Evolutionary conservation across 106 monocot species (phyloP), one percentile per base, ranked within the genome.

Genomic region (Ottelia alismoides): DNA sequence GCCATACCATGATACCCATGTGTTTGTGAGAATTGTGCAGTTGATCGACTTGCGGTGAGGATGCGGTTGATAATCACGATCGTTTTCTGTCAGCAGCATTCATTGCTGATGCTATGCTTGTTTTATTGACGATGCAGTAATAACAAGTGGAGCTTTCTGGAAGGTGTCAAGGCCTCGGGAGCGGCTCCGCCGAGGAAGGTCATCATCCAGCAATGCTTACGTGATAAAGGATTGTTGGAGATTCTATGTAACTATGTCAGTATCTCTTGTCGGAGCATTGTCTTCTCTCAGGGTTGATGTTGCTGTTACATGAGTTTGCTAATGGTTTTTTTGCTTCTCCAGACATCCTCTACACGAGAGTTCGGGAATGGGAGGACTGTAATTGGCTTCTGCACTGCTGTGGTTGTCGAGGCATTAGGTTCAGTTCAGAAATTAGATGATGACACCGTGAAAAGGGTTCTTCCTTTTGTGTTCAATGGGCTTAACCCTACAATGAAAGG

Each of bases 111-210:
- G 56, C 17, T 49, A 18, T 20, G 16, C 11, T 29, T 1, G 12
- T 20, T n/a, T 27, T 25, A 14, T 49, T 20, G 1, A 28, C n/a
- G 11, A 20, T 63, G 30, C 53, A 88, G 81, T 21, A 81, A 78
- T 66, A 74, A 55, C n/a, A 81, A 78, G 43, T 91, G 91, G 91
- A 55, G 59, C 16, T 91, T 91, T 73, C 75, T 91, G 18, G 91
- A 81, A 60, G 81, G 78, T 25, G 74, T 85, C 3, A 91, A 91
- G 67, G 27, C 72, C 20, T 77, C 80, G 2, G 91, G 91, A 17
- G 91, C 91, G 0, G 66, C 81, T 10, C 81, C 78, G 31, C 91
- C 91, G 0, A 78, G 84, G 54, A 72, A 73, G 25, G 63, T 84
- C 25, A 69, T 91, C 0, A 81, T 85, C 66, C 81, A 91, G 53